Percentiles rank a stretch among this genome's conserved stretches.
phyloP scores from a whole-genome alignment of 2,329 filamentous ascomycete genomes.

The Sporothrix phasma region DNA sequence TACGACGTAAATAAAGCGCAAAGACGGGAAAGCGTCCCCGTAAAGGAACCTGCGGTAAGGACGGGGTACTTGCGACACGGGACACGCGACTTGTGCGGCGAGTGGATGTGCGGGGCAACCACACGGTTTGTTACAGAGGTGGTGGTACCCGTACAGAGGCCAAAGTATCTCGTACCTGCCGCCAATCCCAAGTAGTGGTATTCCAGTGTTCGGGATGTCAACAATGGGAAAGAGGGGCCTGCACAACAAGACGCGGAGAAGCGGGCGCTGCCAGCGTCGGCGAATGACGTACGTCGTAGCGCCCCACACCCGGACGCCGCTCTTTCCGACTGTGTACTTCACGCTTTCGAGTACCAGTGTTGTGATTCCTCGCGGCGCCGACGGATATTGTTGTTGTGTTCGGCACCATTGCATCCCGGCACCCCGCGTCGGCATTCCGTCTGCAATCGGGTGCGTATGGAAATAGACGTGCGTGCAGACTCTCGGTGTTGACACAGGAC shows the following conservation, averaged over 20 bases:
- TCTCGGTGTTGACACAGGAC: too few species aligned
- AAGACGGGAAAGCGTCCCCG: background rate
- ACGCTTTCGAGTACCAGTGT: too few species aligned
- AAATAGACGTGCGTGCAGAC: too few species aligned
- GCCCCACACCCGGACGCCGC: background rate
- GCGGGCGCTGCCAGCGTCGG: background rate
- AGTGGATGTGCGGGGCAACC: background rate
- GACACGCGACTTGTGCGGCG: background rate
- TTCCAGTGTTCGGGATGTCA: constrained; percentile 6
- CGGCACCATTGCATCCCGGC: too few species aligned
- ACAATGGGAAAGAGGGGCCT: constrained; percentile 1
- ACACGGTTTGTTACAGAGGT: too few species aligned
- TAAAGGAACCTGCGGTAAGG: background rate
- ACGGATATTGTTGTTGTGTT: too few species aligned
- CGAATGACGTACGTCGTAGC: too few species aligned
- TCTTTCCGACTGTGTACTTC: too few species aligned
- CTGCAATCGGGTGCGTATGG: too few species aligned
- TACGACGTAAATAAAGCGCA: constrained; percentile 1
- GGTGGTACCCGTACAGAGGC: background rate
- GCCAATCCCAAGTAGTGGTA: background rate
- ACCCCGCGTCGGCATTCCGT: background rate
- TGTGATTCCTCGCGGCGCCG: too few species aligned
- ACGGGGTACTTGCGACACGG: background rate
- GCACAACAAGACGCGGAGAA: constrained; percentile 11
- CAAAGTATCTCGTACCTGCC: background rate